Percentiles rank a stretch among this genome's conserved stretches.
phyloP scores from a whole-genome alignment of 2,329 filamentous ascomycete genomes.

The Aspergillus floridensis region DNA sequence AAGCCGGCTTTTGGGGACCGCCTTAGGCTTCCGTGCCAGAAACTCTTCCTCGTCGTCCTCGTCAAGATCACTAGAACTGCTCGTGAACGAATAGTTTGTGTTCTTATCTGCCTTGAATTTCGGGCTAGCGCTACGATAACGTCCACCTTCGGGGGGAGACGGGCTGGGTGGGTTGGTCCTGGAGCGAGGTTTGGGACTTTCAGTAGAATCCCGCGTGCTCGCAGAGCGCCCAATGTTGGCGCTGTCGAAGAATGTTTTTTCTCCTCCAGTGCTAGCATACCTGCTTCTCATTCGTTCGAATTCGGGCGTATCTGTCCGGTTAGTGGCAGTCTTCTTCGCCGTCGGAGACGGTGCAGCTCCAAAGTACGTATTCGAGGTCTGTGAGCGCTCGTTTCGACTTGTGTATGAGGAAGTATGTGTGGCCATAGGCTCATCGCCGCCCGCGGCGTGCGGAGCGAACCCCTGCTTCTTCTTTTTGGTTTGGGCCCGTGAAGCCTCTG shows the following conservation, averaged over 20 bases:
- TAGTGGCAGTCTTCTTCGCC: constrained; percentile 35
- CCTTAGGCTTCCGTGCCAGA: constrained; percentile 38
- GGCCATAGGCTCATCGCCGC: constrained; percentile 60
- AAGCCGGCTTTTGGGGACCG: constrained; percentile 40
- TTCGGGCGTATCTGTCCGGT: constrained; percentile 39
- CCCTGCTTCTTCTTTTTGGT: constrained; percentile 53
- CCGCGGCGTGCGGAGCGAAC: constrained; percentile 59
- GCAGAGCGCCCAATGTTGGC: constrained; percentile 52
- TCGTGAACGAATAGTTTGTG: constrained; percentile 33
- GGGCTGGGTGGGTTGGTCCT: constrained; percentile 39
- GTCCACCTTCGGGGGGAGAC: constrained; percentile 26
- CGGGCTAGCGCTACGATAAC: constrained; percentile 47
- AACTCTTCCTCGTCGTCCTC: constrained; percentile 34
- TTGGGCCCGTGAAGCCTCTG: constrained; percentile 37
- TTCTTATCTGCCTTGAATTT: constrained; percentile 35
- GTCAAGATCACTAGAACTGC: constrained; percentile 38
- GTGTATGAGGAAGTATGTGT: constrained; percentile 52
- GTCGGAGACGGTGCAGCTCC: constrained; percentile 42
- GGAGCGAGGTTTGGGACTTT: constrained; percentile 33
- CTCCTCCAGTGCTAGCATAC: constrained; percentile 55
- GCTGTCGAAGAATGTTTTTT: constrained; percentile 56
- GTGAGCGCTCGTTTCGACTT: constrained; percentile 35
- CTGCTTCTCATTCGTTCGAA: constrained; percentile 53
- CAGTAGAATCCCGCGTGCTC: constrained; percentile 52
- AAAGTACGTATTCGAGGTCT: constrained; percentile 34